These are phyloP conservation scores for Botryobasidium botryosum DNA, from an alignment of 768 basidiomycete species.

Conservation along the genomic window DNA sequence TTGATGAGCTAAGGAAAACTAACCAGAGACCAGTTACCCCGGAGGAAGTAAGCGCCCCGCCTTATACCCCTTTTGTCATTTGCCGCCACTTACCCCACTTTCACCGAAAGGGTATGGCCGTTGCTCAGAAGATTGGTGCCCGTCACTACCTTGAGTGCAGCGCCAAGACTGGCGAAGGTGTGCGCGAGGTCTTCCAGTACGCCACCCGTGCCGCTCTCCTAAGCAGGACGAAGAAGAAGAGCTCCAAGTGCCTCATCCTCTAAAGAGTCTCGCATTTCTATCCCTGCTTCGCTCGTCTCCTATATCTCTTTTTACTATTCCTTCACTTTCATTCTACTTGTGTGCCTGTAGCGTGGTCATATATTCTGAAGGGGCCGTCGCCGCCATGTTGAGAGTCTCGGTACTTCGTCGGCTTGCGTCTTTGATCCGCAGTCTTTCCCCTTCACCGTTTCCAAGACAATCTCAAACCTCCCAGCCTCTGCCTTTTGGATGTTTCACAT, in stretches of 20 bases:
- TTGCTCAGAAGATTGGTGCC: slow-evolving; percentile 92
- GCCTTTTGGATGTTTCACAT: too few species aligned
- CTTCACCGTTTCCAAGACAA: too few species aligned
- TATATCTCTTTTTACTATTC: too few species aligned
- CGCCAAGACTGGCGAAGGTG: slow-evolving; percentile 89
- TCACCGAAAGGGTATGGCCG: slow-evolving; percentile 62
- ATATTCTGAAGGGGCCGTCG: too few species aligned
- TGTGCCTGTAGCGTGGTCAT: too few species aligned
- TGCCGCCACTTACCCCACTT: neutral
- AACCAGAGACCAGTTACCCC: slow-evolving; percentile 88
- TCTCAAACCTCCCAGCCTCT: too few species aligned
- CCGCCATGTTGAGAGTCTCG: too few species aligned
- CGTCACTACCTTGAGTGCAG: slow-evolving; percentile 96
- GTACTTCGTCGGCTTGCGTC: too few species aligned
- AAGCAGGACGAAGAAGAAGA: slow-evolving; percentile 23
- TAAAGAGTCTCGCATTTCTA: too few species aligned
- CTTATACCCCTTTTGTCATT: neutral
- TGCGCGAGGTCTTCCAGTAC: slow-evolving; percentile 95
- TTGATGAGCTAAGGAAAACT: slow-evolving; percentile 87
- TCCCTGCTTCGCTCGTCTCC: too few species aligned
- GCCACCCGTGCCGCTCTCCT: slow-evolving; percentile 88
- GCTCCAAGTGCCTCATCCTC: slow-evolving; percentile 13
- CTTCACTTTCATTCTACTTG: too few species aligned
- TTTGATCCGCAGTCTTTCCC: too few species aligned
- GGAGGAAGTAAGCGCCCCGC: slow-evolving; percentile 48